Evolutionary conservation across 2,329 filamentous ascomycete species (phyloP), one percentile per base, ranked within the genome.

Genomic region (Botrytis fabae): DNA sequence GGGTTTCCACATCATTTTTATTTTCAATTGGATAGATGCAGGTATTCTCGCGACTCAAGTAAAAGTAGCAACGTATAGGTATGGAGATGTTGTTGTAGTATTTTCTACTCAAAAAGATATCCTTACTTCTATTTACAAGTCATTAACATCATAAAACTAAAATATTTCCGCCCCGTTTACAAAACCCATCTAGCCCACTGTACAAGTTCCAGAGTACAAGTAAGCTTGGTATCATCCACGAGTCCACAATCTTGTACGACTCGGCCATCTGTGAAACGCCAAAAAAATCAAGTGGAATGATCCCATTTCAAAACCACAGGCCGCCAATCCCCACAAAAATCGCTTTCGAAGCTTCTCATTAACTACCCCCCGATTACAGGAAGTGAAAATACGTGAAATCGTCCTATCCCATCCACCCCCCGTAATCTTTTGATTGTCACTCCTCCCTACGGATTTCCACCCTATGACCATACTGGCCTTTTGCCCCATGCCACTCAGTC

Each of bases 1-100:
- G 0, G 0, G 16, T 38, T 8, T 8, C 6, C 10, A 16, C 6
- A 2, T 1, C 12, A 38, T n/a, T n/a, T 35, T n/a, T 0, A 8
- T 22, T 10, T 9, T 10, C 16, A 4, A 2, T 20, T n/a, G 3
- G 8, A 25, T 7, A 40, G 35, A 38, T 8, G 25, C 7, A n/a
- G 7, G 16, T 8, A n/a, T 4, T 40, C 38, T n/a, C 35, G 38
- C 10, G 14, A 62, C 35, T 38, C 4, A 12, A 40, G 40, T 18
- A 59, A 32, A 59, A n/a, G 25, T 32, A n/a, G 32, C 22, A 2
- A 18, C 3, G 16, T 9, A n/a, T 7, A 2, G 40, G 9, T 18
- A 14, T 22, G 16, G 38, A 40, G 25, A 40, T n/a, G 9, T 16
- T 18, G 25, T 25, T n/a, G 5, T 14, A 40, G 60, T 16, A 62